phyloP scores from a whole-genome alignment of 2,329 filamentous ascomycete genomes.

The Phaeosphaeria sp. region DNA sequence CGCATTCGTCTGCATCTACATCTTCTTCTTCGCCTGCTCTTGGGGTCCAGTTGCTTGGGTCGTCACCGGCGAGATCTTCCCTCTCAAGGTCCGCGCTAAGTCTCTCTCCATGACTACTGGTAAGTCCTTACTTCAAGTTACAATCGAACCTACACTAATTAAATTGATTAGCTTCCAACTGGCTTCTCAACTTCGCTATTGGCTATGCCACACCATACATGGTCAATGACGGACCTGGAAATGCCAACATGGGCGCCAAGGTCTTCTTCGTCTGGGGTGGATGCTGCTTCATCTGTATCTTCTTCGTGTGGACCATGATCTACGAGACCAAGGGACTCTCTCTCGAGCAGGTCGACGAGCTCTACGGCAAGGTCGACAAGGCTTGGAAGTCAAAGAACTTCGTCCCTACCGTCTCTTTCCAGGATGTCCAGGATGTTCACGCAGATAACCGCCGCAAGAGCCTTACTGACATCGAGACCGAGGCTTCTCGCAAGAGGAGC shows the following conservation, averaged over 20 bases:
- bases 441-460: conserved; percentile 37
- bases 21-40: conserved; percentile 80
- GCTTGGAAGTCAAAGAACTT: conserved; percentile 75
- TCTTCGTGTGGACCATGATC: conserved; percentile 78
- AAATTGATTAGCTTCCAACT: conserved; percentile 56
- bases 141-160: background rate
- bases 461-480: conserved; percentile 40
- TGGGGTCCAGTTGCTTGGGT: conserved; percentile 81
- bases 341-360: conserved; percentile 79
- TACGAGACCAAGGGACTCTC: conserved; percentile 81
- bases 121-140: background rate
- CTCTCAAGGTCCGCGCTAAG: conserved; percentile 56
- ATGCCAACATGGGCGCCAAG: conserved; percentile 67
- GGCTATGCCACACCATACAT: conserved; percentile 71
- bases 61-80: conserved; percentile 52
- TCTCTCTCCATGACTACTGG: conserved; percentile 57
- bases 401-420: conserved; percentile 59
- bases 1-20: conserved; percentile 68
- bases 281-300: conserved; percentile 59
- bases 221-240: conserved; percentile 62
- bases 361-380: conserved; percentile 73
- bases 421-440: conserved; percentile 40
- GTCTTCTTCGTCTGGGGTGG: conserved; percentile 64
- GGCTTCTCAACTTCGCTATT: conserved; percentile 61
- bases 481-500: conserved; percentile 42